Evolutionary conservation across 75 land plant species (phyloP), one percentile per base, ranked within the genome.

Genomic region (Sequoiadendron giganteum): DNA sequence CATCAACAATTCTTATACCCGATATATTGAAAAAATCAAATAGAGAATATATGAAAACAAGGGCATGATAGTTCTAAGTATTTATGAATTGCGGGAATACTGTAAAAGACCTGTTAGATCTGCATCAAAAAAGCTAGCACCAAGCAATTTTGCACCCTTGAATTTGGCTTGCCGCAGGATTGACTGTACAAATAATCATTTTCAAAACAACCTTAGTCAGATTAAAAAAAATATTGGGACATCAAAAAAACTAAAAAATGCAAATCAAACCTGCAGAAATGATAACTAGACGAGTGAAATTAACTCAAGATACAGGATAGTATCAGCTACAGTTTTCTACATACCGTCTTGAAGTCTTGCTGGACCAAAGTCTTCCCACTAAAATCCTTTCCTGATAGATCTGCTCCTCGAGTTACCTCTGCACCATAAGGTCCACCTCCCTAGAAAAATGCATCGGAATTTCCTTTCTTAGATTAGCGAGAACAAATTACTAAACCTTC

Each of bases 121-220:
- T 43, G 99, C 95, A 93, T 97, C 99, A 88, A 97, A 97, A 91
- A 97, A 97, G 86, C 98, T 96, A 38, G 99, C 98, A 54, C 99
- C 99, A 7, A 95, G 38, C 42, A 97, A 85, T 75, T 96, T 96
- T 43, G 98, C 96, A 45, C 98, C 99, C 90, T 91, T 96, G 88
- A 97, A 97, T 85, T 97, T 97, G 16, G 95, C 95, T 88, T 96
- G 99, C 89, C 99, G 90, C 43, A 97, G 86, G 39, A 95, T 97
- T 15, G 98, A 96, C 99, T 97, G 91, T 45, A 90, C 9, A 54
- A 85, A 58, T n/a, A 39, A 13, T 79, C 19, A 39, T 40, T 55
- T 32, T 9, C 8, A 52, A 25, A 34, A 38, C 49, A 36, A 5
- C 70, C n/a, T 32, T 21, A 18, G 36, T 85, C 36, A 28, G 54